These are phyloP conservation scores for Tolypocladium ovalisporum DNA, from an alignment of 2,329 filamentous ascomycete species.

Conservation along the genomic window DNA sequence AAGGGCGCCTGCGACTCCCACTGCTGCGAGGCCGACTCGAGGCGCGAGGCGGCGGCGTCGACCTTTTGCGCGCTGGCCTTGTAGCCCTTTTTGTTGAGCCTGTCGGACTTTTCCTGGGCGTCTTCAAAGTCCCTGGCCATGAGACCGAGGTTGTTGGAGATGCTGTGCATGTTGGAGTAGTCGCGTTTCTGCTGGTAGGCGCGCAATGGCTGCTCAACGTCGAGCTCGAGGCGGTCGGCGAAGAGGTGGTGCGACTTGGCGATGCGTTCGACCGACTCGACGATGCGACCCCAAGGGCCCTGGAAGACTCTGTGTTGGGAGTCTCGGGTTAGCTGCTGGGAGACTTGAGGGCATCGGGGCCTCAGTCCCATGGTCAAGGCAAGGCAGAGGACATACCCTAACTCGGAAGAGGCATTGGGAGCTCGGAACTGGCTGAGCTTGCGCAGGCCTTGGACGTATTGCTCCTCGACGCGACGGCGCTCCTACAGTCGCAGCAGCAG, in stretches of 20 bases:
- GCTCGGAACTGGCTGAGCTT: slow-evolving; percentile 68
- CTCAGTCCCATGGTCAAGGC: not conserved
- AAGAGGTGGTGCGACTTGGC: slow-evolving; percentile 77
- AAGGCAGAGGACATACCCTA: slow-evolving; percentile 56
- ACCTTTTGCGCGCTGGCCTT: slow-evolving; percentile 70
- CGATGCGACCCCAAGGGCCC: slow-evolving; percentile 78
- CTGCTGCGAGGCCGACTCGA: slow-evolving; percentile 69
- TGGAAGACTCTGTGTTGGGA: slow-evolving; percentile 67
- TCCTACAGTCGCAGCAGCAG: slow-evolving; percentile 46
- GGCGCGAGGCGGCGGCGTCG: slow-evolving; percentile 58
- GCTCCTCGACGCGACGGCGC: slow-evolving; percentile 81
- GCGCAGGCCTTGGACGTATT: slow-evolving; percentile 71
- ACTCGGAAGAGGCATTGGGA: slow-evolving; percentile 65
- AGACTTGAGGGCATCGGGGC: not conserved
- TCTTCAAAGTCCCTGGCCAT: slow-evolving; percentile 80
- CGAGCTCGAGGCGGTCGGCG: slow-evolving; percentile 71
- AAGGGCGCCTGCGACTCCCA: slow-evolving; percentile 95
- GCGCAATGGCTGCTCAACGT: slow-evolving; percentile 77
- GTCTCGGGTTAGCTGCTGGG: slow-evolving; percentile 7
- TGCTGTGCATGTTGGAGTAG: slow-evolving; percentile 68
- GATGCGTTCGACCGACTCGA: slow-evolving; percentile 67
- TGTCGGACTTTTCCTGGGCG: slow-evolving; percentile 77
- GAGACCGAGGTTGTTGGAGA: slow-evolving; percentile 67
- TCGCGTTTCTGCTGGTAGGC: slow-evolving; percentile 66
- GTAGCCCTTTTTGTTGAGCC: slow-evolving; percentile 66